Conservation (phyloP, 1,139 yeast genomes). For the Hanseniaspora uvarum region DNA sequence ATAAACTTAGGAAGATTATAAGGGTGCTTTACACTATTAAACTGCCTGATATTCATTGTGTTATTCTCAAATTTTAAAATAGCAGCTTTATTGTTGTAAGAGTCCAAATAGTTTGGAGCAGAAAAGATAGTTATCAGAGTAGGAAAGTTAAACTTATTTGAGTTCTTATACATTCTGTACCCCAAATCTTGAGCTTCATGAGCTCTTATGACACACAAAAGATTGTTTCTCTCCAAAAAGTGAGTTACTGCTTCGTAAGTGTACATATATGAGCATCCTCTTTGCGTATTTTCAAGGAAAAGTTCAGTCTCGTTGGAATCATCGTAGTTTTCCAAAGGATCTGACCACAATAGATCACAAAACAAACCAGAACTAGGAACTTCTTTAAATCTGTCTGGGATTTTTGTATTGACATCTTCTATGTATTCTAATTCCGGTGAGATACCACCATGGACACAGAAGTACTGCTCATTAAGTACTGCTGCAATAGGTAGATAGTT, state of each 20-base stretch:
- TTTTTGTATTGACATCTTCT: conserved; percentile 49
- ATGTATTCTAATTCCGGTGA: conserved; percentile 71
- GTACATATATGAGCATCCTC: conserved; percentile 90
- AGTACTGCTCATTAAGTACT: conserved; percentile 84
- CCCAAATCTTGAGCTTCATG: conserved; percentile 99
- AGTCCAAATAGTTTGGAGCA: conserved; percentile 91
- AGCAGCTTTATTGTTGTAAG: conserved; percentile 92
- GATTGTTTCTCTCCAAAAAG: conserved; percentile 68
- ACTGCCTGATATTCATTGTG: conserved; percentile 91
- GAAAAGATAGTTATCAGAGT: conserved; percentile 83
- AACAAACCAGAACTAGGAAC: conserved; percentile 90
- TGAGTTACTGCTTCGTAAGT: conserved; percentile 77
- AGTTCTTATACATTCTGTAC: conserved; percentile 83
- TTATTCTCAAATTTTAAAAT: conserved; percentile 81
- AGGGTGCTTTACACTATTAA: conserved; percentile 88
- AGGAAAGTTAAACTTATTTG: conserved; percentile 84
- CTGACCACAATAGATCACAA: conserved; percentile 96
- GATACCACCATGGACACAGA: conserved; percentile 96
- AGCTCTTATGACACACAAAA: conserved; percentile 79
- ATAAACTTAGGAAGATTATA: conserved; percentile 94
- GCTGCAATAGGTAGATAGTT: conserved; percentile 89
- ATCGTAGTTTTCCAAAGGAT: conserved; percentile 85
- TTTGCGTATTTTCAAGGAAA: conserved; percentile 51
- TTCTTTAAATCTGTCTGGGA: conserved; percentile 69
- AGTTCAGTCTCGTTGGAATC: conserved; percentile 39